phyloP scores from a whole-genome alignment of 1,139 yeast species.

The Diutina ranongensis region DNA sequence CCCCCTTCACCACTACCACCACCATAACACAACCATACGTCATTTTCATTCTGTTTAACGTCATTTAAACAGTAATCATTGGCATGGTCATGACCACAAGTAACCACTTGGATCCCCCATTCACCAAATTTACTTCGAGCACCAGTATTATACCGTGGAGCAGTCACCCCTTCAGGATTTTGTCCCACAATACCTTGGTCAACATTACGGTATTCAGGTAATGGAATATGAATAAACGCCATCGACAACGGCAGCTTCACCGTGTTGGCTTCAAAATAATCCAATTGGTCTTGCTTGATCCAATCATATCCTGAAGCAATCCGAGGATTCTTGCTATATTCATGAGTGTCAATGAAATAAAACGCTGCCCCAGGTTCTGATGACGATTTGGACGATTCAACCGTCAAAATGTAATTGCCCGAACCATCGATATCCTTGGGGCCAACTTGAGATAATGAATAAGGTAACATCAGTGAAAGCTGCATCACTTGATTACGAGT shows the following conservation, averaged over 20 bases:
- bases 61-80: constrained; percentile 77
- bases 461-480: background rate
- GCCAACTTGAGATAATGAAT: constrained; percentile 42
- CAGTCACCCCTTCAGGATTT: constrained; percentile 64
- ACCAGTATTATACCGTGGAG: constrained; percentile 60
- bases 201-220: constrained; percentile 62
- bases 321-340: constrained; percentile 53
- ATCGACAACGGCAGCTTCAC: constrained; percentile 33
- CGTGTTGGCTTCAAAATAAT: background rate
- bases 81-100: constrained; percentile 92
- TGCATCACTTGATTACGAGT: constrained; percentile 8
- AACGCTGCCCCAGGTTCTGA: constrained; percentile 35
- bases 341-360: constrained; percentile 77
- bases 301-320: constrained; percentile 75
- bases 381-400: background rate
- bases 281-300: constrained; percentile 55
- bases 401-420: constrained; percentile 16
- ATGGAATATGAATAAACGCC: constrained; percentile 91
- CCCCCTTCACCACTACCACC: constrained; percentile 22
- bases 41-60: constrained; percentile 13
- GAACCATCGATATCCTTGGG: constrained; percentile 61
- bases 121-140: constrained; percentile 46
- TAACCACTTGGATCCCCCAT: constrained; percentile 58
- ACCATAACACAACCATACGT: constrained; percentile 4
- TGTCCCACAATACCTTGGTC: constrained; percentile 17